Percentiles rank a stretch among this genome's conserved stretches.
Evolutionary conservation across 2,329 filamentous ascomycete genomes (phyloP).

Genomic region (Penicillium paneum): DNA sequence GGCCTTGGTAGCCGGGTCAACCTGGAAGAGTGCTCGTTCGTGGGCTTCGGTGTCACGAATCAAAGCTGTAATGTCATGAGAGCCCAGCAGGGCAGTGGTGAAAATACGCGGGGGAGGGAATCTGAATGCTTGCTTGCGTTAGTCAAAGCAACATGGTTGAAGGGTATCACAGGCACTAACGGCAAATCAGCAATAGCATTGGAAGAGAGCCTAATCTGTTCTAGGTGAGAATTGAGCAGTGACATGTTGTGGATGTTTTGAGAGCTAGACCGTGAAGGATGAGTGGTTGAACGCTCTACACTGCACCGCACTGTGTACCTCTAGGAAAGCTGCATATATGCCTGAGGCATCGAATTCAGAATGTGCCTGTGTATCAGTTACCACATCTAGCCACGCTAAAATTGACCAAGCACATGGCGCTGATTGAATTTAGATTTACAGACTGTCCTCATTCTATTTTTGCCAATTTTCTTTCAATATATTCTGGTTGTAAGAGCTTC

Average conservation of each 20-base stretch:
- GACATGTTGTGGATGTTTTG: constrained; percentile 53
- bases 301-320: constrained; percentile 7
- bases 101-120: constrained; percentile 93
- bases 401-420: not conserved
- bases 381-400: not conserved
- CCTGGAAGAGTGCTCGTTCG: constrained; percentile 90
- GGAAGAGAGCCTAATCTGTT: constrained; percentile 74
- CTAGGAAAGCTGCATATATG: constrained; percentile 2
- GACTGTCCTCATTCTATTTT: not conserved
- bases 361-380: not conserved
- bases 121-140: constrained; percentile 45
- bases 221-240: constrained; percentile 66
- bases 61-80: constrained; percentile 86
- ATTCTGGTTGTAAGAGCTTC: constrained; percentile 2
- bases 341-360: constrained; percentile 7
- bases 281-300: not conserved
- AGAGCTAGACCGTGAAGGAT: not conserved
- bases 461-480: not conserved
- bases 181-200: constrained; percentile 71
- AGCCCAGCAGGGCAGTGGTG: constrained; percentile 83
- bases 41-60: constrained; percentile 95
- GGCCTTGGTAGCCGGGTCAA: constrained; percentile 64
- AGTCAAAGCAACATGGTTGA: not conserved
- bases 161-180: constrained; percentile 46
- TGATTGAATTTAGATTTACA: not conserved